phyloP scores from a whole-genome alignment of 345 rosid genomes.

The Schrenkiella parvula region DNA sequence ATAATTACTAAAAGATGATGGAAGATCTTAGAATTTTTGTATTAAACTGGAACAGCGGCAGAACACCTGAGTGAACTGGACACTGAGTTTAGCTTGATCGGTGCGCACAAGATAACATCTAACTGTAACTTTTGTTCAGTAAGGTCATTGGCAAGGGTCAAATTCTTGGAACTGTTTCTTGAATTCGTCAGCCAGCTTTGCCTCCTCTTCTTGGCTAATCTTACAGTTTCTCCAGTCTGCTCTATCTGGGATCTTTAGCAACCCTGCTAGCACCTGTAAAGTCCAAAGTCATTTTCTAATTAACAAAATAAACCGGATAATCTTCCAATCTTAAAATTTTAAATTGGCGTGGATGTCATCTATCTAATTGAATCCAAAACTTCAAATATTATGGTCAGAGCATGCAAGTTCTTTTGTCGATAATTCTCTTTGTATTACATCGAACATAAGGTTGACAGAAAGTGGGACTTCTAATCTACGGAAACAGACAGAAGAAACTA shows the following conservation, averaged over 20 bases:
- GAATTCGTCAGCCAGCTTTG: conserved; percentile 52
- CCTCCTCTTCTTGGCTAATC: conserved; percentile 70
- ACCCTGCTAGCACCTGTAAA: conserved; percentile 83
- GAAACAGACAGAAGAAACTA: neutral
- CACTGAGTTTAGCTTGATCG: neutral
- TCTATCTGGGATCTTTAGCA: conserved; percentile 69
- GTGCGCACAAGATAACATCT: neutral
- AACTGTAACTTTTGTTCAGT: neutral
- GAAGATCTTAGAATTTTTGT: neutral
- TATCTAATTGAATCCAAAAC: neutral
- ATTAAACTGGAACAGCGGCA: neutral
- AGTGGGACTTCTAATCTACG: neutral
- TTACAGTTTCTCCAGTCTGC: conserved; percentile 88
- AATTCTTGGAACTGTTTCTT: conserved; percentile 61
- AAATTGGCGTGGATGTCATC: neutral
- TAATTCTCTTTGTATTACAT: neutral
- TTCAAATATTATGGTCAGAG: neutral
- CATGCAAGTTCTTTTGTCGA: neutral
- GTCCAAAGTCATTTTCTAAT: neutral
- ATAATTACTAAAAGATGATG: neutral
- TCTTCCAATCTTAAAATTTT: neutral
- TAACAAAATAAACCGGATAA: neutral
- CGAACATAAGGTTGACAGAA: neutral
- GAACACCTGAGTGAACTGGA: conserved; percentile 11
- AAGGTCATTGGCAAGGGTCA: conserved; percentile 52